Percentiles rank a stretch among this genome's conserved stretches.
Conservation (phyloP, 257 asterid genomes). For the Solanum infundibuliforme region DNA sequence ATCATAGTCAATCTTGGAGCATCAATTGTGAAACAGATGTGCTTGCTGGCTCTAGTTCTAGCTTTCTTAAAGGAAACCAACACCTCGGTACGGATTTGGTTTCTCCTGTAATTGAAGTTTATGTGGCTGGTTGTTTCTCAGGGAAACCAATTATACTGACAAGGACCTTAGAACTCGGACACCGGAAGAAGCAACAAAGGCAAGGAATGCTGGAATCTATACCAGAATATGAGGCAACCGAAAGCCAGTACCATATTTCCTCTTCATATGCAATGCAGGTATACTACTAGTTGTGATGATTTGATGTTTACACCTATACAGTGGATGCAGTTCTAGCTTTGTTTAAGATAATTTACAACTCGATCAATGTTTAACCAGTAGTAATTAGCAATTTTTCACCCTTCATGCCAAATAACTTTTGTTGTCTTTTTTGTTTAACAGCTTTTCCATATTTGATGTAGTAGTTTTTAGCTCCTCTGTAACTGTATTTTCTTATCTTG, state of each 20-base stretch:
- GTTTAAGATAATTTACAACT: not conserved
- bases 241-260: constrained; percentile 13
- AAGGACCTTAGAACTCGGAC: constrained; percentile 37
- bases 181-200: constrained; percentile 43
- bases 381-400: not conserved
- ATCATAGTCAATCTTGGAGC: constrained; percentile 35
- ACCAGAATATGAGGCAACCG: constrained; percentile 46
- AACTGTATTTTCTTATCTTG: constrained; percentile 5
- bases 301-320: not conserved
- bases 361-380: not conserved
- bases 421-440: not conserved
- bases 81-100: constrained; percentile 9
- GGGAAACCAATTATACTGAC: constrained; percentile 55
- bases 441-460: not conserved
- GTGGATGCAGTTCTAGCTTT: not conserved
- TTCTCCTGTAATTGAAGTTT: constrained; percentile 51
- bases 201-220: constrained; percentile 52
- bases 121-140: constrained; percentile 54
- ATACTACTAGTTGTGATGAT: not conserved
- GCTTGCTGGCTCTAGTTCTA: constrained; percentile 8
- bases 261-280: constrained; percentile 36
- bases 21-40: constrained; percentile 40
- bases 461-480: not conserved
- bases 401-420: not conserved
- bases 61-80: constrained; percentile 24